phyloP scores from a whole-genome alignment of 2,329 filamentous ascomycete species.

The Exophiala dermatitidis region DNA sequence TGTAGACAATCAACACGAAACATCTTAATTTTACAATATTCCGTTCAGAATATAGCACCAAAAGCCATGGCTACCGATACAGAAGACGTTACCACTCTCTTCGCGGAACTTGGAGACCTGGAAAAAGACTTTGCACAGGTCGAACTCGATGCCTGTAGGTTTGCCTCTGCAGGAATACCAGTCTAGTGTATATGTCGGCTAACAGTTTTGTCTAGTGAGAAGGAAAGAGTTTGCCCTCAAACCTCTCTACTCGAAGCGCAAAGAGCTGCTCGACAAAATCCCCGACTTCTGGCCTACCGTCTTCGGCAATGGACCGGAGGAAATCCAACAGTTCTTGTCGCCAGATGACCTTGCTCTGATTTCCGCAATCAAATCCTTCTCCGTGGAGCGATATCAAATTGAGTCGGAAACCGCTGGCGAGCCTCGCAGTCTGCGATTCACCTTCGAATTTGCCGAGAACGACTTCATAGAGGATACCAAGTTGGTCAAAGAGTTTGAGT shows the following conservation, averaged over 20 bases:
- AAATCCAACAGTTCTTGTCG: constrained; percentile 83
- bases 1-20: not conserved
- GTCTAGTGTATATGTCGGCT: not conserved
- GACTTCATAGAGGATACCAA: constrained; percentile 70
- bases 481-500: constrained; percentile 89
- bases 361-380: constrained; percentile 59
- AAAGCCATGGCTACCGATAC: constrained; percentile 11
- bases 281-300: constrained; percentile 93
- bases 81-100: constrained; percentile 30
- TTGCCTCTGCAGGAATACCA: not conserved
- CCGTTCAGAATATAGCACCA: not conserved
- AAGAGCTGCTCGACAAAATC: constrained; percentile 62
- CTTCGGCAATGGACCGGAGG: constrained; percentile 74
- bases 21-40: not conserved
- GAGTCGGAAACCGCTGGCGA: constrained; percentile 55
- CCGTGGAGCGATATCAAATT: constrained; percentile 75
- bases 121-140: constrained; percentile 78
- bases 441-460: constrained; percentile 73
- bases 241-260: constrained; percentile 70
- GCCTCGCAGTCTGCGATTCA: constrained; percentile 71
- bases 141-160: constrained; percentile 73
- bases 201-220: constrained; percentile 17
- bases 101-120: constrained; percentile 62
- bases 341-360: constrained; percentile 70
- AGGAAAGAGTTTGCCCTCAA: constrained; percentile 21